Conservation (phyloP, 345 rosid genomes). For the Salix koriyanagi region DNA sequence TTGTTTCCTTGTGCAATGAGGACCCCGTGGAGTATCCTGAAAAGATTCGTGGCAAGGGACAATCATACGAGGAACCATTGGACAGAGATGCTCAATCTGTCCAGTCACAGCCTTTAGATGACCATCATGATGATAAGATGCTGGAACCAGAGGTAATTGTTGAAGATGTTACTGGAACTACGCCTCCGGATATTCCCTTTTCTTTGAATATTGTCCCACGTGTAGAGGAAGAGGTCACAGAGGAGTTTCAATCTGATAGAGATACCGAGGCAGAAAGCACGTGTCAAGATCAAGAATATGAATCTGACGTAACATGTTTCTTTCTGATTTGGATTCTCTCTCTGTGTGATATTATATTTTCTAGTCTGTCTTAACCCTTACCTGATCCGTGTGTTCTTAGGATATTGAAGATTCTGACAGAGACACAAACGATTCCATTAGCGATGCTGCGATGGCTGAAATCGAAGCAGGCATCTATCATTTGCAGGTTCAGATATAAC, state of each 20-base stretch:
- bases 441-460: slow-evolving; percentile 63
- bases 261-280: slow-evolving; percentile 28
- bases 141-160: slow-evolving; percentile 33
- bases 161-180: slow-evolving; percentile 64
- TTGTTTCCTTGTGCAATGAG: slow-evolving; percentile 24
- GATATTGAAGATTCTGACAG: slow-evolving; percentile 31
- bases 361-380: slow-evolving; percentile 6
- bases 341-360: background rate
- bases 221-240: slow-evolving; percentile 36
- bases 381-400: slow-evolving; percentile 26
- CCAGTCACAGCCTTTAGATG: slow-evolving; percentile 30
- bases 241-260: slow-evolving; percentile 30
- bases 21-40: slow-evolving; percentile 21
- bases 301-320: slow-evolving; percentile 43
- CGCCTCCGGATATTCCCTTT: slow-evolving; percentile 31
- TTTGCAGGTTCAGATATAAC: slow-evolving; percentile 50
- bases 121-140: slow-evolving; percentile 18
- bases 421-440: slow-evolving; percentile 41
- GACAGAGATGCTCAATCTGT: slow-evolving; percentile 23
- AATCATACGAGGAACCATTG: background rate
- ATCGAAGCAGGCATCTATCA: slow-evolving; percentile 71
- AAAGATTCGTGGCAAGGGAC: slow-evolving; percentile 16
- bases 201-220: slow-evolving; percentile 38
- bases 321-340: background rate
- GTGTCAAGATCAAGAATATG: slow-evolving; percentile 34